Conservation (phyloP, 352 stramenopile genomes). For the Elongisporangium senticosum region DNA sequence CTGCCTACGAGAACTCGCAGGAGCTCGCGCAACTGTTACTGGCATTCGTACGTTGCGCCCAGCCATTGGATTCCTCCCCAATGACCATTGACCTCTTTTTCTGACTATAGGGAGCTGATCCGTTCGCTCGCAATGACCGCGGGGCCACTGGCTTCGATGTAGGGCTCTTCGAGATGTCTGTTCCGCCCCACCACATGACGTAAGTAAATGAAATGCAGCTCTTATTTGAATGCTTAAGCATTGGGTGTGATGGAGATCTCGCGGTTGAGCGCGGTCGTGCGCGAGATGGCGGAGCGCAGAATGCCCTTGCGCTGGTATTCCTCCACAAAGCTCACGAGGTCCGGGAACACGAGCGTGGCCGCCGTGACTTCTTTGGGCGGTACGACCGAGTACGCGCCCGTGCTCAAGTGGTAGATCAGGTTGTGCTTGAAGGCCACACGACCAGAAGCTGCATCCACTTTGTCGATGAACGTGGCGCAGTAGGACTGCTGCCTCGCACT, state of each 20-base stretch:
- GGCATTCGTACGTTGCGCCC: constrained; percentile 17
- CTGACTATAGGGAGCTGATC: constrained; percentile 16
- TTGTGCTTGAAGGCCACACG: constrained; percentile 56
- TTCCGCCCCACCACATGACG: constrained; percentile 29
- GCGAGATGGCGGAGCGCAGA: constrained; percentile 39
- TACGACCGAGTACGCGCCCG: constrained; percentile 56
- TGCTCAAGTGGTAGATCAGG: constrained; percentile 62
- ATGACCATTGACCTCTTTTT: constrained; percentile 1
- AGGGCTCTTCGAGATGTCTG: constrained; percentile 28
- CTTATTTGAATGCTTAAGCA: constrained; percentile 2
- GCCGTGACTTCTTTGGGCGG: constrained; percentile 43
- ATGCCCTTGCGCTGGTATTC: constrained; percentile 69
- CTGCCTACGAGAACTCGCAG: constrained; percentile 23
- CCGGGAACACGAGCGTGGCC: constrained; percentile 45
- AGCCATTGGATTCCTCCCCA: neutral
- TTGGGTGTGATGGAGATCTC: constrained; percentile 38
- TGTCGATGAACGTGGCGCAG: constrained; percentile 65
- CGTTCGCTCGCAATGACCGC: constrained; percentile 27
- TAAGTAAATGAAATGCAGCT: constrained; percentile 7
- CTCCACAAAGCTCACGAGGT: constrained; percentile 75
- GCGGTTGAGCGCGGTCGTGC: constrained; percentile 43
- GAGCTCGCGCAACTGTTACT: constrained; percentile 27
- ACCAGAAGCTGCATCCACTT: constrained; percentile 24
- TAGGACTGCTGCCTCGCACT: constrained; percentile 54
- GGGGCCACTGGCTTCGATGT: constrained; percentile 25